phyloP scores from a whole-genome alignment of 1,284 basidiomycete genomes.

The Lignosus rhinocerotis region DNA sequence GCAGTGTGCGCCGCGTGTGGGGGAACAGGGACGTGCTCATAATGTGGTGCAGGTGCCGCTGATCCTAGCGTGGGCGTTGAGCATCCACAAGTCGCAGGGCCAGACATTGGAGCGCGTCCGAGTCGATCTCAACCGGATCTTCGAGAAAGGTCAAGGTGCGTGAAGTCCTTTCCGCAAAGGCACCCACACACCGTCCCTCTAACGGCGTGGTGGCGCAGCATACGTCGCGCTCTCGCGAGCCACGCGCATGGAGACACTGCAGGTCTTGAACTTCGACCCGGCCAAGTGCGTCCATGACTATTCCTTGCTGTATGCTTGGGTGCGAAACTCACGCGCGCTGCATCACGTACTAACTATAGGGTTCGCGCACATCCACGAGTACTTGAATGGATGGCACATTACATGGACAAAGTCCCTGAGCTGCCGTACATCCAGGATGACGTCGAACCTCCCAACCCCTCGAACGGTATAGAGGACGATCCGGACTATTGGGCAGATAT shows the following conservation, averaged over 20 bases:
- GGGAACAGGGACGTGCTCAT: neutral
- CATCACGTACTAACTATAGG: constrained; percentile 15
- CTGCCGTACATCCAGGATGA: constrained; percentile 5
- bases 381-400: constrained; percentile 23
- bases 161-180: neutral
- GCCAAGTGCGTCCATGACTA: constrained; percentile 42
- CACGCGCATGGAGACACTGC: constrained; percentile 61
- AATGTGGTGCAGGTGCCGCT: constrained; percentile 56
- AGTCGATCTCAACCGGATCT: constrained; percentile 63
- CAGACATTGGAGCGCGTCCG: constrained; percentile 80
- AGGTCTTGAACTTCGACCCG: constrained; percentile 60
- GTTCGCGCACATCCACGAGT: constrained; percentile 37
- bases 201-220: constrained; percentile 36
- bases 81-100: constrained; percentile 87
- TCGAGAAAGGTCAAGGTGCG: constrained; percentile 81
- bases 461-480: constrained; percentile 9
- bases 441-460: neutral
- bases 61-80: constrained; percentile 81
- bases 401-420: constrained; percentile 9
- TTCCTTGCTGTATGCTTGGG: constrained; percentile 37
- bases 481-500: constrained; percentile 18
- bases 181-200: neutral
- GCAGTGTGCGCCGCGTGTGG: neutral
- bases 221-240: constrained; percentile 73
- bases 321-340: neutral